A percentile compares a stretch with the other conserved stretches of the same genome.
Conservation (phyloP, 2,329 filamentous ascomycete species). For the Shiraia bambusicola region DNA sequence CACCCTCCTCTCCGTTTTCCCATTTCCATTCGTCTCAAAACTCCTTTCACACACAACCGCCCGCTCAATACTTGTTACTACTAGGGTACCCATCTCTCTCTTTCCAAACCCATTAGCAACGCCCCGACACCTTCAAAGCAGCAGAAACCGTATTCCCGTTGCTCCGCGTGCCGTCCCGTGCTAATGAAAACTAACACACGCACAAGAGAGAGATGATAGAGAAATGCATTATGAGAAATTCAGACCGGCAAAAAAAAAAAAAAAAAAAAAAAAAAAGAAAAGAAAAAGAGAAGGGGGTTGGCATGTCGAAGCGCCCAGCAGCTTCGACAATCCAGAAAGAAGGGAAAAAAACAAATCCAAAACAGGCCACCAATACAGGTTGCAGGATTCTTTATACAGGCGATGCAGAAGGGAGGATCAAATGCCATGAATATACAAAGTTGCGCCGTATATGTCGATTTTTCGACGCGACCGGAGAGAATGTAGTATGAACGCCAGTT, state of each 20-base stretch:
- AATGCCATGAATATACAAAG: constrained; percentile 27
- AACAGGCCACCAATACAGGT: constrained; percentile 2
- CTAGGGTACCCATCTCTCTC: no score
- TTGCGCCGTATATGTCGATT: constrained; percentile 19
- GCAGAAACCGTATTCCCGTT: no score
- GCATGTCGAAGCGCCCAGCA: neutral
- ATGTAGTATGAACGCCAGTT: constrained; percentile 20
- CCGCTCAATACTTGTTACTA: no score
- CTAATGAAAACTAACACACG: neutral
- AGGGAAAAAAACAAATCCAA: neutral
- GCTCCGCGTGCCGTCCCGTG: neutral
- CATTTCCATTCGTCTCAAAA: no score
- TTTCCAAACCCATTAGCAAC: no score
- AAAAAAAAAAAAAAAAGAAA: neutral
- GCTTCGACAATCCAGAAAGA: neutral
- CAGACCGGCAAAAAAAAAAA: neutral
- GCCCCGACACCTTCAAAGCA: no score
- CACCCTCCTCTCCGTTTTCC: no score
- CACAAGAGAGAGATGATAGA: neutral
- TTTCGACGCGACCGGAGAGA: constrained; percentile 12
- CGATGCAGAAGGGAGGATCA: constrained; percentile 21
- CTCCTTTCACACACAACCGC: no score
- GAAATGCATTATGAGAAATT: neutral
- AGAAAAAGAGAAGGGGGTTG: neutral
- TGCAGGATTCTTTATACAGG: constrained; percentile 23